Evolutionary conservation across 1,139 yeast genomes (phyloP).

Genomic region (Blastobotrys elegans): DNA sequence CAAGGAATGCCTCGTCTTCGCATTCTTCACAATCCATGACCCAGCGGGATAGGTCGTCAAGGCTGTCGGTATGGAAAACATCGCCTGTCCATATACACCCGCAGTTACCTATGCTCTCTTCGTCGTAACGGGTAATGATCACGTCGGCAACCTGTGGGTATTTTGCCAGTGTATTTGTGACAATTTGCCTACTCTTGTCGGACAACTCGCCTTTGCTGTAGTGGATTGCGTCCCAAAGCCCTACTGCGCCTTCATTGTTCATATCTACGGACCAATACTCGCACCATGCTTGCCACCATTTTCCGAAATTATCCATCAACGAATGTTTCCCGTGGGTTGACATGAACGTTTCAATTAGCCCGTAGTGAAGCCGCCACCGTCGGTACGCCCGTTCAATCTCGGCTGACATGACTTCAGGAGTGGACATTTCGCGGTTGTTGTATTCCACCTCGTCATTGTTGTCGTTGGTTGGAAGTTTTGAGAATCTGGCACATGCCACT

Average conservation of each 20-base stretch:
- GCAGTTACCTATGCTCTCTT: slow-evolving; percentile 18
- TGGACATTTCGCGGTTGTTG: slow-evolving; percentile 18
- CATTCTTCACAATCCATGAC: slow-evolving; percentile 25
- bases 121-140: slow-evolving; percentile 21
- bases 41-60: slow-evolving; percentile 28
- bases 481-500: slow-evolving; percentile 21
- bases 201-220: slow-evolving; percentile 24
- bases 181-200: slow-evolving; percentile 25
- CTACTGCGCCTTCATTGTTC: slow-evolving; percentile 23
- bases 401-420: slow-evolving; percentile 23
- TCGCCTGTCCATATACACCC: slow-evolving; percentile 28
- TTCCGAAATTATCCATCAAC: slow-evolving; percentile 18
- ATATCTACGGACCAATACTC: slow-evolving; percentile 25
- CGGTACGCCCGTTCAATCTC: slow-evolving; percentile 27
- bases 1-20: slow-evolving; percentile 25
- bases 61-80: slow-evolving; percentile 16
- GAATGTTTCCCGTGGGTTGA: slow-evolving; percentile 17
- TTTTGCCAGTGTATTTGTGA: slow-evolving; percentile 21
- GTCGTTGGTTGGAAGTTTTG: slow-evolving; percentile 5
- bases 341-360: slow-evolving; percentile 18
- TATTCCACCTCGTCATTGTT: slow-evolving; percentile 11
- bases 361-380: slow-evolving; percentile 30
- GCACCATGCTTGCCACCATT: slow-evolving; percentile 33
- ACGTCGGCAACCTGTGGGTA: slow-evolving; percentile 20
- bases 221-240: slow-evolving; percentile 19